phyloP scores from a whole-genome alignment of 2,329 filamentous ascomycete species.

The Aspergillus quadrilineatus region DNA sequence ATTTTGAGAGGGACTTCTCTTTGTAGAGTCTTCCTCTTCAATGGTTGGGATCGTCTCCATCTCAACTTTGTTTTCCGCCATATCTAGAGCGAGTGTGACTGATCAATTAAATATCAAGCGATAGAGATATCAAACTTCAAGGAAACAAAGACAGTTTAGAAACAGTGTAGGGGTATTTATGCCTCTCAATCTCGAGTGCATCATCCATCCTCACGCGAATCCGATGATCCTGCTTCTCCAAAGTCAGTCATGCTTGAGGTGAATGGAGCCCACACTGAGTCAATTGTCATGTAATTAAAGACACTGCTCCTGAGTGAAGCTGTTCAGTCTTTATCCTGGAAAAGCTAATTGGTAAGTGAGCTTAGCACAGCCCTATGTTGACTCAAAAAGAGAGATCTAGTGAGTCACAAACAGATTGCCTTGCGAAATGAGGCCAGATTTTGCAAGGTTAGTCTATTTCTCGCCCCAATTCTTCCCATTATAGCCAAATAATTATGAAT shows the following conservation, averaged over 20 bases:
- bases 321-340: neutral
- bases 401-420: neutral
- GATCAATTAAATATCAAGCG: neutral
- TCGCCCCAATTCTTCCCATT: neutral
- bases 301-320: neutral
- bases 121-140: neutral
- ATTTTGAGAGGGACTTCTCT: neutral
- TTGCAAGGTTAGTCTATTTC: neutral
- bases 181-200: neutral
- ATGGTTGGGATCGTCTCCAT: neutral
- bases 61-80: neutral
- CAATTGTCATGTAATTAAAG: neutral
- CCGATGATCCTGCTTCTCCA: neutral
- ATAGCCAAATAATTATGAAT: too few species aligned
- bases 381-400: neutral
- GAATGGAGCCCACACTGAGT: neutral
- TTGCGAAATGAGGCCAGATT: neutral
- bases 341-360: neutral
- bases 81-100: neutral
- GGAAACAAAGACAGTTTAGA: neutral
- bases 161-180: neutral
- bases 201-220: neutral
- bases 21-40: neutral
- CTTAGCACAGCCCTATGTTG: neutral
- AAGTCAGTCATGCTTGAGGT: neutral